A percentile compares a stretch with the other conserved stretches of the same genome.
These are phyloP conservation scores for Auricularia sp. DNA, from an alignment of 768 basidiomycete genomes.

Conservation along the genomic window DNA sequence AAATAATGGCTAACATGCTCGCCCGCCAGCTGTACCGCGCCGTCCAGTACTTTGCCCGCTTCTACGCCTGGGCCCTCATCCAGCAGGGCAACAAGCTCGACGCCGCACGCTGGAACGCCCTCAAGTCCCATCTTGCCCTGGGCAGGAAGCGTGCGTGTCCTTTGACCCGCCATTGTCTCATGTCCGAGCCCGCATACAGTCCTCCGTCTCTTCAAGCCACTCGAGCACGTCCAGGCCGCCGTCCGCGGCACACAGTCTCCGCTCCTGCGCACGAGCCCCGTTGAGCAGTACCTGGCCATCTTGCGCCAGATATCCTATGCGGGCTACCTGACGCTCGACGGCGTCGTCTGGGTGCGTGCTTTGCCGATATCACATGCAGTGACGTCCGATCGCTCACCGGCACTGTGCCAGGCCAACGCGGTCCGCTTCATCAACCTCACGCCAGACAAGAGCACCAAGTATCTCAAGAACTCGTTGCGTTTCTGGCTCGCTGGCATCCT, in stretches of 20 bases:
- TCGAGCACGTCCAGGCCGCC: conserved; percentile 89
- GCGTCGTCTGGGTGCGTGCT: conserved; percentile 68
- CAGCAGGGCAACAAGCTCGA: conserved; percentile 58
- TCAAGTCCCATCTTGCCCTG: conserved; percentile 76
- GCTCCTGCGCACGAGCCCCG: conserved; percentile 30
- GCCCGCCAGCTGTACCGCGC: conserved; percentile 67
- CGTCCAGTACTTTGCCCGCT: conserved; percentile 81
- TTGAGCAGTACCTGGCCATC: conserved; percentile 70
- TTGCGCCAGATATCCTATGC: conserved; percentile 83
- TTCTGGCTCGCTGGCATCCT: conserved; percentile 86
- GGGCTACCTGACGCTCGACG: conserved; percentile 75
- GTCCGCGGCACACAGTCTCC: conserved; percentile 53
- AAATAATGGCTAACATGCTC: conserved; percentile 4
- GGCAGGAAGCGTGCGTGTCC: conserved; percentile 68
- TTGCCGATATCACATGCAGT: background rate
- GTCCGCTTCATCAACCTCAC: conserved; percentile 53
- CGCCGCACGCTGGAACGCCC: conserved; percentile 67
- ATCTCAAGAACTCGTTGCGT: conserved; percentile 59
- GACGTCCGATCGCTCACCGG: background rate
- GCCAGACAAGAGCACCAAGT: conserved; percentile 48
- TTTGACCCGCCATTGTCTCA: conserved; percentile 6
- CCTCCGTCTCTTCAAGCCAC: conserved; percentile 83
- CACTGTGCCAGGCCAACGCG: conserved; percentile 43
- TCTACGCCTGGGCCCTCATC: conserved; percentile 76
- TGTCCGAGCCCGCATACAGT: conserved; percentile 35